Conservation (phyloP, 805 yeast species). For the Saturnispora zaruensis region DNA sequence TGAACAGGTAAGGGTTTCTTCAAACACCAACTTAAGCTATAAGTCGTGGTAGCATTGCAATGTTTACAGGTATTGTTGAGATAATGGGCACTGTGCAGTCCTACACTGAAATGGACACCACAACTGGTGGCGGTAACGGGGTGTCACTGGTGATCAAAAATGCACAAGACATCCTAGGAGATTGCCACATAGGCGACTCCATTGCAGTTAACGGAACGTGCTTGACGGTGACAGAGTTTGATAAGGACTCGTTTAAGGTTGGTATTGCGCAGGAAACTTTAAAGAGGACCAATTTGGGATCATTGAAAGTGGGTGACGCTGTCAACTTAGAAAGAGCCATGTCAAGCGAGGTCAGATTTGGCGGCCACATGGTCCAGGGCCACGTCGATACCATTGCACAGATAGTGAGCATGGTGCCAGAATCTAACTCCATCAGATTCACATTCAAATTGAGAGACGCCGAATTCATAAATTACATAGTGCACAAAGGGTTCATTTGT, state of each 20-base stretch:
- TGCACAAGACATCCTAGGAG: slow-evolving; percentile 55
- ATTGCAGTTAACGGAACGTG: slow-evolving; percentile 87
- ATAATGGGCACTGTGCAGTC: slow-evolving; percentile 56
- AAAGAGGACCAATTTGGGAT: slow-evolving; percentile 67
- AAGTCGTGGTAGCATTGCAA: slow-evolving; percentile 21
- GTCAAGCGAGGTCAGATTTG: slow-evolving; percentile 67
- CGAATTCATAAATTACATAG: slow-evolving; percentile 62
- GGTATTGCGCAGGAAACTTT: slow-evolving; percentile 93
- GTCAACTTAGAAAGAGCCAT: slow-evolving; percentile 94
- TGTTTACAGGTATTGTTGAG: slow-evolving; percentile 96
- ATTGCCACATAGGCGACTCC: slow-evolving; percentile 90
- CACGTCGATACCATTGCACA: slow-evolving; percentile 87
- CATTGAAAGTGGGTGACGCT: slow-evolving; percentile 43
- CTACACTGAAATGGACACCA: slow-evolving; percentile 36
- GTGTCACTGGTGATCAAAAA: slow-evolving; percentile 59
- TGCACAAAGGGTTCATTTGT: slow-evolving; percentile 90
- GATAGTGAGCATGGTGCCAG: slow-evolving; percentile 45
- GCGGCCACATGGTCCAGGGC: slow-evolving; percentile 98
- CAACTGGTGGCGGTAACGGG: slow-evolving; percentile 62
- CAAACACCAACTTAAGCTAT: neutral
- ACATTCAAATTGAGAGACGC: slow-evolving; percentile 64
- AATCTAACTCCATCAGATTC: slow-evolving; percentile 69
- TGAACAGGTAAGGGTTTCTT: neutral
- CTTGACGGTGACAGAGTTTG: slow-evolving; percentile 82
- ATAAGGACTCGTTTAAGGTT: slow-evolving; percentile 57